A percentile compares a stretch with the other conserved stretches of the same genome.
Conservation (phyloP, 2,329 filamentous ascomycete genomes). For the Aspergillus sp. region DNA sequence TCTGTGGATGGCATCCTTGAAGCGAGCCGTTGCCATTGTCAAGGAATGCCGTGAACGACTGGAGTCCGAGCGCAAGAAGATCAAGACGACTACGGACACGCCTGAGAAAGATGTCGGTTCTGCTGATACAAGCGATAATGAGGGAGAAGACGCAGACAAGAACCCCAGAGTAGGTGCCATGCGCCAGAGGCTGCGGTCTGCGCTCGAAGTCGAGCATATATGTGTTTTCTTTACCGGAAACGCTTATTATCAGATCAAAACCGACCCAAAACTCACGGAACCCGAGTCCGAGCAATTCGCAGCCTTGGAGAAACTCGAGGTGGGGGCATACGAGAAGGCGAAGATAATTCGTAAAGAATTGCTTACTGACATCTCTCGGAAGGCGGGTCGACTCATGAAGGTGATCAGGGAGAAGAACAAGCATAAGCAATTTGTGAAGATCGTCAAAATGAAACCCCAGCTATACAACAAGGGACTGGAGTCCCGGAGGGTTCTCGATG, state of each 20-base stretch:
- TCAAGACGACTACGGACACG: slow-evolving; percentile 20
- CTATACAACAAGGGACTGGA: slow-evolving; percentile 67
- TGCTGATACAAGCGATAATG: slow-evolving; percentile 30
- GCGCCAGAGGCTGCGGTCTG: slow-evolving; percentile 65
- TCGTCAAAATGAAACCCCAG: slow-evolving; percentile 59
- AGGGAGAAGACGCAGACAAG: slow-evolving; percentile 39
- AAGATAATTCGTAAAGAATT: slow-evolving; percentile 77
- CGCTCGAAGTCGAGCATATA: slow-evolving; percentile 77
- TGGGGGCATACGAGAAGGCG: slow-evolving; percentile 71
- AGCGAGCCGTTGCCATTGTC: slow-evolving; percentile 51
- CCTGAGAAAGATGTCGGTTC: slow-evolving; percentile 16
- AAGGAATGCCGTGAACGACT: slow-evolving; percentile 64
- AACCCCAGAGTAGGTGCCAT: slow-evolving; percentile 54
- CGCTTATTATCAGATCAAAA: slow-evolving; percentile 78
- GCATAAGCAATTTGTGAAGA: slow-evolving; percentile 57
- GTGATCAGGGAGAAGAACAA: slow-evolving; percentile 55
- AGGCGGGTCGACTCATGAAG: slow-evolving; percentile 63
- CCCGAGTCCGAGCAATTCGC: slow-evolving; percentile 67
- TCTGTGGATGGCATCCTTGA: slow-evolving; percentile 63
- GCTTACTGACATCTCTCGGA: slow-evolving; percentile 56
- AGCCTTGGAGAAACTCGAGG: slow-evolving; percentile 67
- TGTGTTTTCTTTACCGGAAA: slow-evolving; percentile 84
- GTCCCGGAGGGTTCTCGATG: slow-evolving; percentile 63
- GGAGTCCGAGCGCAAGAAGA: slow-evolving; percentile 41
- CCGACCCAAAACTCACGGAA: slow-evolving; percentile 60